A percentile compares a stretch with the other conserved stretches of the same genome.
phyloP scores from a whole-genome alignment of 805 yeast species.

The Candida xyloterini region DNA sequence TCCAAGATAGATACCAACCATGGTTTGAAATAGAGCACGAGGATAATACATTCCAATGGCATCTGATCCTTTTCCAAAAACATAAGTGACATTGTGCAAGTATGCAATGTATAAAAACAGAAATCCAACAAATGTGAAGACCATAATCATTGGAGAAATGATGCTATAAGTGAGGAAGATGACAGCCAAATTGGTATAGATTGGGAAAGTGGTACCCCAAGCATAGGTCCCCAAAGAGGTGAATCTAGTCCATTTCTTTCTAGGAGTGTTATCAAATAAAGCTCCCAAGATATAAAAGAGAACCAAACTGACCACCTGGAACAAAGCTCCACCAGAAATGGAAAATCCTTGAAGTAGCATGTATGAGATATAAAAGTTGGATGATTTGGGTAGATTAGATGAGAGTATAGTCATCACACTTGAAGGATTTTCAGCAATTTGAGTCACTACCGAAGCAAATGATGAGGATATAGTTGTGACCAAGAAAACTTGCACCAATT shows the following conservation, averaged over 20 bases:
- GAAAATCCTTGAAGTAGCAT: constrained; percentile 67
- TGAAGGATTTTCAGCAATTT: constrained; percentile 57
- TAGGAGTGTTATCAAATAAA: constrained; percentile 57
- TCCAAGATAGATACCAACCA: constrained; percentile 85
- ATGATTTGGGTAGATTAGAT: constrained; percentile 66
- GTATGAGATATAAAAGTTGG: constrained; percentile 70
- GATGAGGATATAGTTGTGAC: constrained; percentile 71
- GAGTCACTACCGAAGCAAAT: constrained; percentile 63
- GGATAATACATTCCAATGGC: constrained; percentile 83
- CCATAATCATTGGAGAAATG: constrained; percentile 77
- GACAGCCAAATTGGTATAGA: constrained; percentile 66
- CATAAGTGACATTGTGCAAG: constrained; percentile 73
- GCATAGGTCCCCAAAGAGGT: constrained; percentile 46
- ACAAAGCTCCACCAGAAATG: constrained; percentile 59
- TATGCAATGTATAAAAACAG: constrained; percentile 71
- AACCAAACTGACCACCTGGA: constrained; percentile 59
- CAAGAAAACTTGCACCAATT: constrained; percentile 67
- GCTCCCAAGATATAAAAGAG: constrained; percentile 57
- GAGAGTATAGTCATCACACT: constrained; percentile 58
- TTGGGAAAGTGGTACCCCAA: constrained; percentile 82
- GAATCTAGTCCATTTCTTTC: constrained; percentile 66
- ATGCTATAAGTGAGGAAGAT: constrained; percentile 65
- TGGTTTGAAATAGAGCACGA: constrained; percentile 81
- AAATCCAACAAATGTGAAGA: constrained; percentile 73
- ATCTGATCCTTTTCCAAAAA: constrained; percentile 64